Conservation (phyloP, 2,329 filamentous ascomycete species). For the Cladosporium sp. region DNA sequence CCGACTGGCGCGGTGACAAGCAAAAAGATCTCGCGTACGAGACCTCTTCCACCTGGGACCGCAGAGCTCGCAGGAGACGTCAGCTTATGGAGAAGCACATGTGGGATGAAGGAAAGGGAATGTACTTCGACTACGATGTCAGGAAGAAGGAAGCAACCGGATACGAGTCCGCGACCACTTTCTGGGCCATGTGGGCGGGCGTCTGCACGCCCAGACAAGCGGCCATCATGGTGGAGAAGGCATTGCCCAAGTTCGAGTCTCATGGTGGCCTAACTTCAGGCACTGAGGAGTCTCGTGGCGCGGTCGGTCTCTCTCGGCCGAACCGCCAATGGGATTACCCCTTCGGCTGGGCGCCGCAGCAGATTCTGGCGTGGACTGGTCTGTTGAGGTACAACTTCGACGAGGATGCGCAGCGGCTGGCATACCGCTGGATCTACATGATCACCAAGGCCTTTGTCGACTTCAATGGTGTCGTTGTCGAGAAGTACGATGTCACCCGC, state of each 20-base stretch:
- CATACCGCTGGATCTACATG: constrained; percentile 98
- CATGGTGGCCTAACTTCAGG: constrained; percentile 84
- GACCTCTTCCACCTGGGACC: constrained; percentile 83
- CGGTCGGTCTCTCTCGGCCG: constrained; percentile 70
- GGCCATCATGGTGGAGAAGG: constrained; percentile 70
- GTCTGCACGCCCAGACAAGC: constrained; percentile 81
- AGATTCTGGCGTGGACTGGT: constrained; percentile 96
- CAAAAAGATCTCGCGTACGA: constrained; percentile 64
- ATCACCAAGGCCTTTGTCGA: constrained; percentile 97
- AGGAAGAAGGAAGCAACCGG: constrained; percentile 69
- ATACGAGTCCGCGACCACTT: constrained; percentile 89
- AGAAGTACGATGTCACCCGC: constrained; percentile 96
- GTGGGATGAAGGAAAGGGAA: constrained; percentile 85
- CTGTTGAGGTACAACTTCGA: constrained; percentile 86
- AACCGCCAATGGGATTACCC: constrained; percentile 99
- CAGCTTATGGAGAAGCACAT: constrained; percentile 83
- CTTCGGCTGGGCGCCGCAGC: constrained; percentile 96
- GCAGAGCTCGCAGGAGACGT: constrained; percentile 77
- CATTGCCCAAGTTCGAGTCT: constrained; percentile 80
- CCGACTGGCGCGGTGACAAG: constrained; percentile 67
- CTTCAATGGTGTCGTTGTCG: constrained; percentile 95
- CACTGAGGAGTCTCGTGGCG: constrained; percentile 80
- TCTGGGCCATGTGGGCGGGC: constrained; percentile 97
- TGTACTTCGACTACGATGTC: constrained; percentile 98
- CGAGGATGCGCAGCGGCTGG: constrained; percentile 79